phyloP scores from a whole-genome alignment of 129 eudicot genomes.

The Flaveria linearis region DNA sequence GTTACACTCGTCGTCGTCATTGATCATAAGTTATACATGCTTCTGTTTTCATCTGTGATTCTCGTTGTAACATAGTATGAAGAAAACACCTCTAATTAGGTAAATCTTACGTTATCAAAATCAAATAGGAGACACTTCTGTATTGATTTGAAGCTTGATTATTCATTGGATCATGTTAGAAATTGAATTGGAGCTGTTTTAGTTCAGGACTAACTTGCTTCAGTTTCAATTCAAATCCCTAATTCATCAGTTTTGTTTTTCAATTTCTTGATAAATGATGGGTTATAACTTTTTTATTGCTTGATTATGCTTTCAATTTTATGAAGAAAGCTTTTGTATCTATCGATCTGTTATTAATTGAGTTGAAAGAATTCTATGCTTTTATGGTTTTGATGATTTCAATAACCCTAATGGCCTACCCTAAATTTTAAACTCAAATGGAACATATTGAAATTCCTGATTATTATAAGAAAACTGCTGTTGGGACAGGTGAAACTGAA shows the following conservation, averaged over 20 bases:
- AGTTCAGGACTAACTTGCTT: neutral
- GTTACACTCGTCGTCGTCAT: neutral
- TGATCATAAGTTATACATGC: neutral
- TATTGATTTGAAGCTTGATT: neutral
- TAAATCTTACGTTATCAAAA: neutral
- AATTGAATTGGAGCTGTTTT: neutral
- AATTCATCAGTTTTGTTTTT: neutral
- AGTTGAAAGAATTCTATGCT: neutral
- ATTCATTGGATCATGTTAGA: neutral
- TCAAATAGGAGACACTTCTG: neutral
- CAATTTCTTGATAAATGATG: neutral
- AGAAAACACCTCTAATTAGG: neutral
- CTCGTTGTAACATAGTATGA: neutral
- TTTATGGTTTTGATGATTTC: neutral
- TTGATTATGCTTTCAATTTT: neutral
- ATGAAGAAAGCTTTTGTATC: neutral
- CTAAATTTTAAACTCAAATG: neutral
- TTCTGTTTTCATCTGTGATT: neutral
- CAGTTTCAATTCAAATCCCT: constrained; percentile 4
- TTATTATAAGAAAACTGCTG: neutral
- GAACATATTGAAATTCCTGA: neutral
- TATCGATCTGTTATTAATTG: neutral
- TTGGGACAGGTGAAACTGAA: neutral
- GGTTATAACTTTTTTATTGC: neutral
- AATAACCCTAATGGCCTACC: neutral